Evolutionary conservation across 192 early-diverging fungal species (phyloP), one percentile per base, ranked within the genome.

Genomic region (Rhizoclosmatium sp.): DNA sequence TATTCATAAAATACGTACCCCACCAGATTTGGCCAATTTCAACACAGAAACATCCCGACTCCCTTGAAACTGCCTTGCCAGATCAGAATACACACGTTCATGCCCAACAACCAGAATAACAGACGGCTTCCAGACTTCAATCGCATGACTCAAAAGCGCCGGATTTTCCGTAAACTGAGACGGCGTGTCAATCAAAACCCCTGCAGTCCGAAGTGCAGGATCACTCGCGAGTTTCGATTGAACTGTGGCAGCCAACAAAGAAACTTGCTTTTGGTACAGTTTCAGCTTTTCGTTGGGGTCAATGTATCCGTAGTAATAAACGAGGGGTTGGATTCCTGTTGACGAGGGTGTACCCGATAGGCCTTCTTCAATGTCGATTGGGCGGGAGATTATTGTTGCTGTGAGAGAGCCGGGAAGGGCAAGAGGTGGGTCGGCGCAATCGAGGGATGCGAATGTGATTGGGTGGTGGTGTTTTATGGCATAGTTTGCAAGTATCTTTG

Each of bases 21-120:
- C 98, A 49, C 98, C 98, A 2, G 96, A 96, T 78, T 98, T 98
- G 2, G 92, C 84, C 44, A 98, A 83, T 81, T 97, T 99, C 47
- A 98, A 76, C 23, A 98, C 91, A 0, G 87, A 82, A 3, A 97
- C 83, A 2, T 81, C 78, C 4, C 76, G 16, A 7, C 69, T 69
- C 5, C 87, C 81, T 74, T 85, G 87, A 51, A 88, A 87, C 45
- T 90, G 81, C n/a, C 87, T 77, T 3, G 79, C 84, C 76, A 98
- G 89, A 58, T 95, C 90, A 78, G 93, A 95, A 86, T 92, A 97
- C 67, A 99, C 87, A 69, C 98, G 91, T 79, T 99, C 98, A 78
- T 97, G 93, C 10, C 97, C 97, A 47, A 99, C 84, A 0, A 97
- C 94, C 47, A 98, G 82, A 40, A 99, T 86, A n/a, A 91, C 90